phyloP scores from a whole-genome alignment of 2,329 filamentous ascomycete species.

The Gaeumannomyces sp. region DNA sequence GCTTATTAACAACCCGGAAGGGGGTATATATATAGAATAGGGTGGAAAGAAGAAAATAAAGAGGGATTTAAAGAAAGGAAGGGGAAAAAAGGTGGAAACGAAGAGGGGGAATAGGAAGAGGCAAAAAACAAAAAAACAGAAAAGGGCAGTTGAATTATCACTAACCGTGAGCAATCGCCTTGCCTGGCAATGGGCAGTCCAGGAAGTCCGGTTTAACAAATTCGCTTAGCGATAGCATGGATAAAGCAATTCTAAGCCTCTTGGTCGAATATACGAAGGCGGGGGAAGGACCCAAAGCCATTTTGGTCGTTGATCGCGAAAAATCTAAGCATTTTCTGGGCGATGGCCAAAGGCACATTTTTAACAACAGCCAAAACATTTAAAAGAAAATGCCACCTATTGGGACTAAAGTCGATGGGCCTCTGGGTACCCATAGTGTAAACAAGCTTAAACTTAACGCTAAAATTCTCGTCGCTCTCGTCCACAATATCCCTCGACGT shows the following conservation, averaged over 20 bases:
- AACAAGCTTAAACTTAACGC: slow-evolving; percentile 53
- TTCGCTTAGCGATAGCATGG: not conserved
- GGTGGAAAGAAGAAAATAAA: no score
- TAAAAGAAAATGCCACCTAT: slow-evolving; percentile 52
- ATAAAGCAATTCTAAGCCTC: slow-evolving; percentile 26
- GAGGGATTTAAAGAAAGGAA: no score
- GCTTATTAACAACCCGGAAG: no score
- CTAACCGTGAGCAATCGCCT: slow-evolving; percentile 50
- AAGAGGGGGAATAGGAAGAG: no score
- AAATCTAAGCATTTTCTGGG: slow-evolving; percentile 32
- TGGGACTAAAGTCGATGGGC: slow-evolving; percentile 43
- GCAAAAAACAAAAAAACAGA: no score
- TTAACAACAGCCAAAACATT: slow-evolving; percentile 40
- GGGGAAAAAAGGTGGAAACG: no score
- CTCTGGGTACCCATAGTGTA: slow-evolving; percentile 54
- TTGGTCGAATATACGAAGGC: slow-evolving; percentile 38
- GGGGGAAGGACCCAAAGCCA: slow-evolving; percentile 36
- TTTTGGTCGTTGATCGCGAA: slow-evolving; percentile 12
- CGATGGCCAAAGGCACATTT: slow-evolving; percentile 19
- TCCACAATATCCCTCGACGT: slow-evolving; percentile 52
- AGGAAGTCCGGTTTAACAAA: not conserved
- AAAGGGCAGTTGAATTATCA: not conserved
- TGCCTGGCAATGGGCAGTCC: slow-evolving; percentile 5
- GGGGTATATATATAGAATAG: no score
- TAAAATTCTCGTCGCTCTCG: slow-evolving; percentile 60